phyloP scores from a whole-genome alignment of 352 stramenopile species.

The Globisporangium barbulae region DNA sequence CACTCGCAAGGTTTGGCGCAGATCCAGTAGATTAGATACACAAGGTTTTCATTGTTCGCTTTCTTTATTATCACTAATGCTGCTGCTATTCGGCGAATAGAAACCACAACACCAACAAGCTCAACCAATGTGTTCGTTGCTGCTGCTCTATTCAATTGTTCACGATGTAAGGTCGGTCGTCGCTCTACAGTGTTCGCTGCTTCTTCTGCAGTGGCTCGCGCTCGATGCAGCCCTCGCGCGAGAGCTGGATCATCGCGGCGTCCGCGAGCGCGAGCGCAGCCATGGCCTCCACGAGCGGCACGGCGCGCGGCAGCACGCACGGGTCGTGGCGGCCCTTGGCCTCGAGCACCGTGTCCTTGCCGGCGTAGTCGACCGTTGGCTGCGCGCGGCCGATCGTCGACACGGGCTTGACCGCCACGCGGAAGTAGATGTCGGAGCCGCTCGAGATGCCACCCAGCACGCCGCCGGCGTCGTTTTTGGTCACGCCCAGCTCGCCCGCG shows the following conservation, averaged over 20 bases:
- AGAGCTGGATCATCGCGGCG: constrained; percentile 95
- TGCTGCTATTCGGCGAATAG: constrained; percentile 6
- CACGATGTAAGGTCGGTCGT: neutral
- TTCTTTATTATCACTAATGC: constrained; percentile 6
- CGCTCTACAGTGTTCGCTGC: constrained; percentile 41
- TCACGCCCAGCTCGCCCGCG: constrained; percentile 65
- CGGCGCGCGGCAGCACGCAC: constrained; percentile 96
- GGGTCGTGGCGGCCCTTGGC: constrained; percentile 98
- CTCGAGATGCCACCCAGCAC: constrained; percentile 98
- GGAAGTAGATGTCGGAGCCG: constrained; percentile 97
- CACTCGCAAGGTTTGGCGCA: neutral
- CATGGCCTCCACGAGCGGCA: constrained; percentile 99
- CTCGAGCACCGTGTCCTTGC: constrained; percentile 93
- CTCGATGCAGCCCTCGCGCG: constrained; percentile 73
- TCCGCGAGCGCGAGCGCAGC: constrained; percentile 95
- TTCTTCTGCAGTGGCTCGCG: constrained; percentile 55
- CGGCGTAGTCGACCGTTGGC: constrained; percentile 93
- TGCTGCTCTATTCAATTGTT: neutral
- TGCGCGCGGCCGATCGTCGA: constrained; percentile 97
- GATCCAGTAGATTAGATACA: constrained; percentile 4
- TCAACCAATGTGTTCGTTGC: neutral
- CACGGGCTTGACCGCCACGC: constrained; percentile 99
- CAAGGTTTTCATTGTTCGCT: constrained; percentile 8
- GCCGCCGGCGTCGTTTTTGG: constrained; percentile 90
- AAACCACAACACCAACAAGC: constrained; percentile 2